Conservation (phyloP, 129 eudicot genomes). For the Rutidosis leptorrhynchoides region DNA sequence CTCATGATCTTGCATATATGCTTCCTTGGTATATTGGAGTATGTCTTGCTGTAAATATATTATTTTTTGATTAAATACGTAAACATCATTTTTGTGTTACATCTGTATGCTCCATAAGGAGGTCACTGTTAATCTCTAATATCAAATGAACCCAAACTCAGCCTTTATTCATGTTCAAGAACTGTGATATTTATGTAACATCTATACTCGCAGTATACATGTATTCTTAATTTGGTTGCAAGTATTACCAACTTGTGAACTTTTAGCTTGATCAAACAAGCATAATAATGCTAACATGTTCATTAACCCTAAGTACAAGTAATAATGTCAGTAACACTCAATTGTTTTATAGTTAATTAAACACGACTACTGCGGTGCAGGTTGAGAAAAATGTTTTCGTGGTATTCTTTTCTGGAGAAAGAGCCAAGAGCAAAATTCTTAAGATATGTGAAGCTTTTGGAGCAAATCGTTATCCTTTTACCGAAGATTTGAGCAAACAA, state of each 20-base stretch:
- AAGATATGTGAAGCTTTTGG: constrained; percentile 90
- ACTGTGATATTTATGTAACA: not conserved
- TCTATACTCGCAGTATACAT: constrained; percentile 8
- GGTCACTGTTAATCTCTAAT: not conserved
- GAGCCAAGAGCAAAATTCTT: constrained; percentile 64
- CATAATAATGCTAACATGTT: constrained; percentile 9
- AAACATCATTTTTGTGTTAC: not conserved
- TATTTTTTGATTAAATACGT: not conserved
- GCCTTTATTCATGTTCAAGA: not conserved
- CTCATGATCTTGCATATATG: too few relatives aligned
- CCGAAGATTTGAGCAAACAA: constrained; percentile 71
- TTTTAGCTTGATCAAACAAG: constrained; percentile 10
- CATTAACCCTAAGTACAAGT: constrained; percentile 10
- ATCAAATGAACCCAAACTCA: constrained; percentile 2
- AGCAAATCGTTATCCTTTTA: constrained; percentile 72
- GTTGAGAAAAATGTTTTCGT: constrained; percentile 79
- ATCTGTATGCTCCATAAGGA: not conserved
- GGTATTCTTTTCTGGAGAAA: constrained; percentile 83
- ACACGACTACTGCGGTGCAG: constrained; percentile 34
- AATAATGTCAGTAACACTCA: not conserved
- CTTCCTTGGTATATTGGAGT: not conserved
- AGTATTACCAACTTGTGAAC: constrained; percentile 15
- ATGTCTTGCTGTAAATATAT: constrained; percentile 11
- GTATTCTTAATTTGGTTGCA: constrained; percentile 6
- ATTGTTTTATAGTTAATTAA: not conserved